phyloP scores from a whole-genome alignment of 1,284 basidiomycete species.

The Afroboletus lepidellus region DNA sequence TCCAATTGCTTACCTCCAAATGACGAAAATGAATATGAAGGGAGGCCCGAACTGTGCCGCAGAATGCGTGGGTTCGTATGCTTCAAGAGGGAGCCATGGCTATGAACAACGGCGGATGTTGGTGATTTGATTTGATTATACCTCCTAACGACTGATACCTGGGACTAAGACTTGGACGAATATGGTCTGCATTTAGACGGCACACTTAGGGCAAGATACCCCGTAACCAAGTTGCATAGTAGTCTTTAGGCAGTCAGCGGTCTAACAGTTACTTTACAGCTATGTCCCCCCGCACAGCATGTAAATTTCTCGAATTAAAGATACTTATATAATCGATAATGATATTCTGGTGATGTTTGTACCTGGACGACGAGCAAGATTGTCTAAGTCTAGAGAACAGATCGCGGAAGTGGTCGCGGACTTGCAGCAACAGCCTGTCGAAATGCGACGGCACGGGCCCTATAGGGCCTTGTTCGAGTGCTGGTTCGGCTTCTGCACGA shows the following conservation, averaged over 20 bases:
- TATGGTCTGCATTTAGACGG: conserved; percentile 20
- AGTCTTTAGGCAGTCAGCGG: conserved; percentile 21
- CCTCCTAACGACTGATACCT: conserved; percentile 21
- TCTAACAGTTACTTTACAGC: too few relatives aligned
- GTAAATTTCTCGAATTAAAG: too few relatives aligned
- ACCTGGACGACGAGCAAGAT: too few relatives aligned
- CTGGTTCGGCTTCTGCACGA: too few relatives aligned
- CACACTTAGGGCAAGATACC: conserved; percentile 26
- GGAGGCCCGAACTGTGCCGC: conserved; percentile 30
- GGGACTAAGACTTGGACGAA: conserved; percentile 8
- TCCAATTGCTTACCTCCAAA: conserved; percentile 35
- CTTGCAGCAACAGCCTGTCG: too few relatives aligned
- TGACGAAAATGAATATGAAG: conserved; percentile 23
- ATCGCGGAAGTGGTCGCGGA: too few relatives aligned
- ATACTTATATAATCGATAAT: too few relatives aligned
- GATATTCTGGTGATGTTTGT: too few relatives aligned
- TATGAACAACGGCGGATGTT: conserved; percentile 3
- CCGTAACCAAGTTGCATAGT: conserved; percentile 28
- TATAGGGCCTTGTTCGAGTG: too few relatives aligned
- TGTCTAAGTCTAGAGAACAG: too few relatives aligned
- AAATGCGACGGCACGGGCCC: too few relatives aligned
- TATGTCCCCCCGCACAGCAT: too few relatives aligned
- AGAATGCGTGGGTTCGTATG: conserved; percentile 43
- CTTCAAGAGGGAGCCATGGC: conserved; percentile 28
- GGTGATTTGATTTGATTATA: conserved; percentile 15